These are phyloP conservation scores for Artemisia tridentata DNA, from an alignment of 129 eudicot genomes.

Conservation along the genomic window DNA sequence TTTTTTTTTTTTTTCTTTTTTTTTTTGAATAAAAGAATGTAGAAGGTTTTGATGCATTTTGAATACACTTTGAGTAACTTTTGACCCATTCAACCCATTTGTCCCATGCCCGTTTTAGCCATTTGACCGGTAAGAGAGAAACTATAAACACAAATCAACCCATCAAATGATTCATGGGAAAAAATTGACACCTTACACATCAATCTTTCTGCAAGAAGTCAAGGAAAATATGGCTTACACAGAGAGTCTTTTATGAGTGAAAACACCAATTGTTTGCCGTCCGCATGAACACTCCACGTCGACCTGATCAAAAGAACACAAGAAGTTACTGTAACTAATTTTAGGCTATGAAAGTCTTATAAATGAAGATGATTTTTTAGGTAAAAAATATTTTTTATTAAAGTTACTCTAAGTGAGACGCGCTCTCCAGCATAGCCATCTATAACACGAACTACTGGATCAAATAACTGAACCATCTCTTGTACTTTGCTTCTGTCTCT, in stretches of 20 bases:
- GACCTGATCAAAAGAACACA: constrained; percentile 50
- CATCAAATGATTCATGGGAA: too few relatives aligned
- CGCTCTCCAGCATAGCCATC: constrained; percentile 86
- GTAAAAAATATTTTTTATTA: not conserved
- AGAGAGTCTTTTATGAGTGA: constrained; percentile 73
- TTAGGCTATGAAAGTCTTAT: not conserved
- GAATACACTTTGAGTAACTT: too few relatives aligned
- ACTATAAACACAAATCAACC: too few relatives aligned
- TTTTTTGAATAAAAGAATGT: too few relatives aligned
- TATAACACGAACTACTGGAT: constrained; percentile 78
- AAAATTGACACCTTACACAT: not conserved
- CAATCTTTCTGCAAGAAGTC: not conserved
- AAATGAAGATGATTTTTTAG: not conserved
- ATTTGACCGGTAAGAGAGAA: too few relatives aligned
- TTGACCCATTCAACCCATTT: too few relatives aligned
- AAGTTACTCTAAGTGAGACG: constrained; percentile 77
- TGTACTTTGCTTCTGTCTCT: constrained; percentile 84
- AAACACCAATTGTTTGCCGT: constrained; percentile 65
- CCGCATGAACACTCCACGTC: constrained; percentile 90
- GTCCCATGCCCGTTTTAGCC: too few relatives aligned
- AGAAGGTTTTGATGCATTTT: too few relatives aligned
- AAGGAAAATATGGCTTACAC: constrained; percentile 46
- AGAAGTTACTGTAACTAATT: constrained; percentile 12
- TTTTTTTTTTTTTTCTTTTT: too few relatives aligned
- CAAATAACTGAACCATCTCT: constrained; percentile 72